Base-by-base conservation (phyloP, 2,329 filamentous ascomycete species). In the Cercospora sp. region DNA sequence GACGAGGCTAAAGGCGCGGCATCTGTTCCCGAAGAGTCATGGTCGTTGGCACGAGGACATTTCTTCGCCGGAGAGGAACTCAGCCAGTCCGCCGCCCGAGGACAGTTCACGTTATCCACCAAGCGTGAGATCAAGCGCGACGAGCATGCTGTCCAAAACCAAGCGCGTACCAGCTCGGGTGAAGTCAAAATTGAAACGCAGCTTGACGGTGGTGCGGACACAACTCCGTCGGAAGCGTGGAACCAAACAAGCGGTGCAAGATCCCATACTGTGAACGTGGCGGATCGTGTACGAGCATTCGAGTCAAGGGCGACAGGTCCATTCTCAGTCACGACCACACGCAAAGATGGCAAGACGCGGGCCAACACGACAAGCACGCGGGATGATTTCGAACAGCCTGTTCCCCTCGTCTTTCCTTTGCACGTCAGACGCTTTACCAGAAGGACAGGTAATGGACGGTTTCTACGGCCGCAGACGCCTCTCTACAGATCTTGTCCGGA, bases 341-440 rank as follows among this genome's bases (percentile, higher is more conserved):
- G 57, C 28, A 28, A 33, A 28, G 42, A 53, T 58, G 60, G 60
- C 13, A 57, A 36, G 60, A 53, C 51, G 23, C 60, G 57, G 45
- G 64, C 28, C 13, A 20, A 63, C 26, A 62, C 16, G 26, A 42
- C 45, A 40, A 23, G 31, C 18, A 60, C 20, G 18, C 20, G 20
- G n/a, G 53, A 40, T 59, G 45, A 16, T 16, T 45, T 4, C 2
- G 64, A 64, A 42, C 63, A 65, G 40, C 59, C 31, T 7, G 58
- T 68, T 23, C 73, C 74, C 10, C 45, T 74, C 9, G 71, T 77
- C 10, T 77, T 74, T 60, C 75, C 75, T 1, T 60, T 76, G 33
- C 75, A 75, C 55, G 66, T 75, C 23, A 71, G 69, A 28, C 72
- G 69, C 5, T 76, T 76, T 45, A 66, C 64, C 9, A 67, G 75